These are phyloP conservation scores for Telopea speciosissima DNA, from an alignment of 177 flowering plant genomes.

Conservation along the genomic window DNA sequence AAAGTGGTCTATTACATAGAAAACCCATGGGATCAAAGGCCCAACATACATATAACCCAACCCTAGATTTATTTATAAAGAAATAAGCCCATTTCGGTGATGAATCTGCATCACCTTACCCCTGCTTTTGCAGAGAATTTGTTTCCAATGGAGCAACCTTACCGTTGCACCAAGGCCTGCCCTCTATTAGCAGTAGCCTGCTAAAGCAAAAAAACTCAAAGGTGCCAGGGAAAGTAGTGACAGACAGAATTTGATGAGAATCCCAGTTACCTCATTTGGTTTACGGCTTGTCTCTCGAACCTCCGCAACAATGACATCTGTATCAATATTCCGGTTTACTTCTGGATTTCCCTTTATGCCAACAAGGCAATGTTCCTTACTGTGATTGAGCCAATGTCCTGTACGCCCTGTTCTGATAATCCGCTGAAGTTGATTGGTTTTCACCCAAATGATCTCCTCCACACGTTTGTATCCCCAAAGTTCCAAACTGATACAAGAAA, in stretches of 20 bases:
- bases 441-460: slow-evolving; percentile 98
- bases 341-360: slow-evolving; percentile 92
- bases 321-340: slow-evolving; percentile 93
- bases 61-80: too few relatives aligned
- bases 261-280: slow-evolving; percentile 85
- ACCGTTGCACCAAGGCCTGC: too few relatives aligned
- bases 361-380: slow-evolving; percentile 99
- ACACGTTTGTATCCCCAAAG: slow-evolving; percentile 98
- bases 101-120: too few relatives aligned
- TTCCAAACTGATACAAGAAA: slow-evolving; percentile 62
- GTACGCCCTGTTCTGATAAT: slow-evolving; percentile 98
- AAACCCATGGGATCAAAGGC: too few relatives aligned
- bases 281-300: slow-evolving; percentile 98
- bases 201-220: neutral
- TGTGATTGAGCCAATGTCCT: slow-evolving; percentile 99
- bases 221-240: neutral
- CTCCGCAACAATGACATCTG: slow-evolving; percentile 98
- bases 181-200: neutral
- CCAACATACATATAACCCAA: too few relatives aligned
- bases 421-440: slow-evolving; percentile 98
- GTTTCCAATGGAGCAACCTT: too few relatives aligned
- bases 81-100: too few relatives aligned
- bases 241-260: neutral
- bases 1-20: too few relatives aligned
- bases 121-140: too few relatives aligned